phyloP scores from a whole-genome alignment of 345 rosid species.

The Aquilaria sinensis region DNA sequence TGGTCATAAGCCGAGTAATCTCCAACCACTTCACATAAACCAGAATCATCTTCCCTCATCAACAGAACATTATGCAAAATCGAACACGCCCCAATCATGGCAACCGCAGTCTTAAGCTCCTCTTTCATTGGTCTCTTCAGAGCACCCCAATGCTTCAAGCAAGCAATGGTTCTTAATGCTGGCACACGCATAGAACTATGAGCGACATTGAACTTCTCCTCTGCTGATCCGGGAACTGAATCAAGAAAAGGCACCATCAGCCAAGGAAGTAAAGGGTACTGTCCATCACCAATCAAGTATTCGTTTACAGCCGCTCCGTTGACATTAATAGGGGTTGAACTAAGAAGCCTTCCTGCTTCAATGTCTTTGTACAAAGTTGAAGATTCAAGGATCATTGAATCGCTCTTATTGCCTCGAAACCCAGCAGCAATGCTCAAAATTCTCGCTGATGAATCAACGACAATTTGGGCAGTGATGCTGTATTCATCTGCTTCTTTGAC shows the following conservation, averaged over 20 bases:
- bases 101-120: slow-evolving; percentile 46
- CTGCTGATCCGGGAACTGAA: slow-evolving; percentile 23
- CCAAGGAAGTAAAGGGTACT: slow-evolving; percentile 67
- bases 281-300: slow-evolving; percentile 46
- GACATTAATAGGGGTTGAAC: slow-evolving; percentile 20
- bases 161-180: slow-evolving; percentile 32
- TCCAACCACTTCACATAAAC: slow-evolving; percentile 27
- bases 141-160: slow-evolving; percentile 64
- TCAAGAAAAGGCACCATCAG: slow-evolving; percentile 49
- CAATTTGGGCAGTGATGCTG: slow-evolving; percentile 47
- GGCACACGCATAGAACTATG: slow-evolving; percentile 25
- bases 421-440: slow-evolving; percentile 53
- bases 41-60: slow-evolving; percentile 60
- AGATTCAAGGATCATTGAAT: slow-evolving; percentile 29
- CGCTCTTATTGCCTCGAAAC: slow-evolving; percentile 40
- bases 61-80: slow-evolving; percentile 59
- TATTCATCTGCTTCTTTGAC: slow-evolving; percentile 12
- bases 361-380: slow-evolving; percentile 46
- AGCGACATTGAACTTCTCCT: slow-evolving; percentile 38
- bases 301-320: slow-evolving; percentile 32
- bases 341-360: slow-evolving; percentile 32
- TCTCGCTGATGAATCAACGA: slow-evolving; percentile 50
- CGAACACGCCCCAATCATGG: slow-evolving; percentile 49
- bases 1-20: slow-evolving; percentile 22
- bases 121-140: slow-evolving; percentile 43